Conservation (phyloP, 805 yeast genomes). For the Cyberlindnera amylophila region DNA sequence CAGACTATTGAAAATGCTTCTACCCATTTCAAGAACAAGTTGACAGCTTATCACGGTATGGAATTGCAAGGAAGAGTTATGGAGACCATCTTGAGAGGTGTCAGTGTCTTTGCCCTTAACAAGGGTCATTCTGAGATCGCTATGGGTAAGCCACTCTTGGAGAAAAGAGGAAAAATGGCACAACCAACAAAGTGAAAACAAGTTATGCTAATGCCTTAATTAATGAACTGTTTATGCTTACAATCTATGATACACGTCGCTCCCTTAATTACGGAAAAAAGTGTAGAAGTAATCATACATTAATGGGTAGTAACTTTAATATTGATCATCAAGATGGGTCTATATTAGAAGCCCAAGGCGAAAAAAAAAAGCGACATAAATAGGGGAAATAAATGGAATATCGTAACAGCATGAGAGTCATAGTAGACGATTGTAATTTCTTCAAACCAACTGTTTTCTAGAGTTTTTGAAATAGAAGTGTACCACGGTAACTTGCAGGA, state of each 20-base stretch:
- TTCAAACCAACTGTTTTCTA: conserved; percentile 48
- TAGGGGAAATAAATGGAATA: neutral
- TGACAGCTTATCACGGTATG: conserved; percentile 82
- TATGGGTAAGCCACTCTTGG: conserved; percentile 56
- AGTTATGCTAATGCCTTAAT: neutral
- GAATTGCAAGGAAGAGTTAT: conserved; percentile 67
- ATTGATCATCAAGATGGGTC: too few species aligned
- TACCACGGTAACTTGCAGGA: conserved; percentile 61
- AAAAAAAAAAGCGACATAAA: neutral
- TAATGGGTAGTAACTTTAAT: too few species aligned
- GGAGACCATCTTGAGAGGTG: conserved; percentile 79
- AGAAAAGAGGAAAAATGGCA: conserved; percentile 41
- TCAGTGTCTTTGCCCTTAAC: conserved; percentile 52
- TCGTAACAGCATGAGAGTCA: too few species aligned
- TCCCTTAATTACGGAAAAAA: too few species aligned
- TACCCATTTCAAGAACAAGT: conserved; percentile 76
- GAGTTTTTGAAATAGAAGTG: conserved; percentile 70
- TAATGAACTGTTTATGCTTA: too few species aligned
- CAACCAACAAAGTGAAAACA: neutral
- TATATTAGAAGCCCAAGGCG: too few species aligned
- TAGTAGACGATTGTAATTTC: too few species aligned
- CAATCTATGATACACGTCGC: too few species aligned
- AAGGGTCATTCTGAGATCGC: conserved; percentile 55
- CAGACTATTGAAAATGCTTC: conserved; percentile 50
- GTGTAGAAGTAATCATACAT: too few species aligned